A percentile compares a stretch with the other conserved stretches of the same genome.
Evolutionary conservation across 371 early-diverging fungal genomes (phyloP).

Genomic region (Lichtheimia corymbifera): DNA sequence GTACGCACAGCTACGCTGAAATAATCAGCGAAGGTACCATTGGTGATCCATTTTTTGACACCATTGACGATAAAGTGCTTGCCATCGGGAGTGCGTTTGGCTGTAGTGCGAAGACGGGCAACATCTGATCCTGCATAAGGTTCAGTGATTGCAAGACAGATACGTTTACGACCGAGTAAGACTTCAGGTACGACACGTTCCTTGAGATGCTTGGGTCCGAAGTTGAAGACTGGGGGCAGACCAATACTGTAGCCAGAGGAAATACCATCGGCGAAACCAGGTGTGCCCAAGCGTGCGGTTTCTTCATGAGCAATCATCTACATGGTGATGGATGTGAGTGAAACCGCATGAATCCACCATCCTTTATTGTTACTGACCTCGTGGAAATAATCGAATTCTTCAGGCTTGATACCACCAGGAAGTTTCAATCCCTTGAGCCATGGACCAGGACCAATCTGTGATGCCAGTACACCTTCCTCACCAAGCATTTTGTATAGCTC

Average conservation of each 20-base stretch:
- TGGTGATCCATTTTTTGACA: slow-evolving; percentile 64
- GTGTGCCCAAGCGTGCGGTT: slow-evolving; percentile 54
- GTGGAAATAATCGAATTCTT: slow-evolving; percentile 72
- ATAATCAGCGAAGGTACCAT: slow-evolving; percentile 49
- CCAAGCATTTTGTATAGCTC: slow-evolving; percentile 54
- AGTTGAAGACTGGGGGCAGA: slow-evolving; percentile 64
- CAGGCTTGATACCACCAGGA: slow-evolving; percentile 55
- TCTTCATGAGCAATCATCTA: slow-evolving; percentile 59
- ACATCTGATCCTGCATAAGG: slow-evolving; percentile 81
- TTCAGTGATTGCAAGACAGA: slow-evolving; percentile 71
- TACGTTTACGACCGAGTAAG: slow-evolving; percentile 70
- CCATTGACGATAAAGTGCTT: slow-evolving; percentile 73
- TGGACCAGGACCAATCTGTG: slow-evolving; percentile 43
- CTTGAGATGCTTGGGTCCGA: slow-evolving; percentile 42
- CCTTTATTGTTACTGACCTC: slow-evolving; percentile 18
- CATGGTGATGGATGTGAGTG: too few relatives aligned
- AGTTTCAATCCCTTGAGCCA: slow-evolving; percentile 42
- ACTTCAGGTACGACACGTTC: slow-evolving; percentile 67
- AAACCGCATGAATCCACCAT: too few relatives aligned
- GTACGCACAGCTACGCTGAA: slow-evolving; percentile 68
- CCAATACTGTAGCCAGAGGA: slow-evolving; percentile 49
- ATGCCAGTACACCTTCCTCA: slow-evolving; percentile 28
- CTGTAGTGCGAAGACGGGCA: slow-evolving; percentile 70
- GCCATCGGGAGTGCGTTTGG: slow-evolving; percentile 72
- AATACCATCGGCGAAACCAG: slow-evolving; percentile 52